phyloP scores from a whole-genome alignment of 2,329 filamentous ascomycete genomes.

The Zymoseptoria ardabiliae region DNA sequence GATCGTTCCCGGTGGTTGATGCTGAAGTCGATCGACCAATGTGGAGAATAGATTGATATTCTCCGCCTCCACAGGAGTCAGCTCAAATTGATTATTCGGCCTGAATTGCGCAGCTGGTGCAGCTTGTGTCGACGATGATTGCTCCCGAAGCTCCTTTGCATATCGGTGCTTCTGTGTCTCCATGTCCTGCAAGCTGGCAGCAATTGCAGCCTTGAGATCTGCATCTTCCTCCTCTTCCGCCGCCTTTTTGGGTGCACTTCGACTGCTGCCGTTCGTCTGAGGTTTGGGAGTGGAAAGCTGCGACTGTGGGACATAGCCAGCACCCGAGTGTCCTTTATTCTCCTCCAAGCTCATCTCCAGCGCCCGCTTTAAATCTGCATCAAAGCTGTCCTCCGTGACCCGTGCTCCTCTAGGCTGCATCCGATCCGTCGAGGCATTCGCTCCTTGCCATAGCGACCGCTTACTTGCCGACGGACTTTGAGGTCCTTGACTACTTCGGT shows the following conservation, averaged over 20 bases:
- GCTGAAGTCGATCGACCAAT: slow-evolving; percentile 86
- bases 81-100: slow-evolving; percentile 88
- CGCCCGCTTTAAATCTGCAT: slow-evolving; percentile 88
- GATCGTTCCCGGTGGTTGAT: slow-evolving; percentile 91
- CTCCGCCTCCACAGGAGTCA: slow-evolving; percentile 87
- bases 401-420: slow-evolving; percentile 90
- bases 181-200: slow-evolving; percentile 91
- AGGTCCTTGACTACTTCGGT: slow-evolving; percentile 29
- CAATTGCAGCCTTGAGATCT: slow-evolving; percentile 89
- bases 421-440: slow-evolving; percentile 23
- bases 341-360: slow-evolving; percentile 97
- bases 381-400: slow-evolving; percentile 66
- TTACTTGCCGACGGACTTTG: slow-evolving; percentile 22
- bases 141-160: slow-evolving; percentile 73
- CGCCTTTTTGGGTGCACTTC: slow-evolving; percentile 19
- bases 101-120: slow-evolving; percentile 46
- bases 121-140: slow-evolving; percentile 45
- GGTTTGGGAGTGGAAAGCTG: slow-evolving; percentile 15
- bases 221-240: slow-evolving; percentile 77
- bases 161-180: slow-evolving; percentile 95
- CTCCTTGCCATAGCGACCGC: slow-evolving; percentile 57
- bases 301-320: slow-evolving; percentile 62
- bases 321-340: slow-evolving; percentile 63
- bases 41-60: slow-evolving; percentile 97
- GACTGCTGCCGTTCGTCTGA: slow-evolving; percentile 29